Percentiles rank a stretch among this genome's conserved stretches.
Evolutionary conservation across 2,329 filamentous ascomycete genomes (phyloP).

Genomic region (Exophiala sideris): DNA sequence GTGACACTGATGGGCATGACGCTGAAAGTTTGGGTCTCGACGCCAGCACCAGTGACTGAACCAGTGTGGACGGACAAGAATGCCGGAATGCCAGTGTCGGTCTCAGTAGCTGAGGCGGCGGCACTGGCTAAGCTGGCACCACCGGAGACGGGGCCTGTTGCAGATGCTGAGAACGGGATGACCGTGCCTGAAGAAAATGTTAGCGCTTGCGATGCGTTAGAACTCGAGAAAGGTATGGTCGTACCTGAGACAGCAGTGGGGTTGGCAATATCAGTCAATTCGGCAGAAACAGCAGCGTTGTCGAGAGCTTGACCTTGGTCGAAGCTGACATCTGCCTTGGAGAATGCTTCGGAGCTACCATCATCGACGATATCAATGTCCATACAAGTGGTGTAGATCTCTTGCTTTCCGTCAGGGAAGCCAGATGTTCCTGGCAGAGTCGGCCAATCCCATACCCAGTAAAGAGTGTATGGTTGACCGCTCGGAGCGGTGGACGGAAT

Average conservation of each 20-base stretch:
- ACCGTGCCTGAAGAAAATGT: conserved; percentile 16
- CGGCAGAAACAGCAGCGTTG: conserved; percentile 38
- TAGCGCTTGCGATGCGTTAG: conserved; percentile 1
- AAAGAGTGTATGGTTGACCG: conserved; percentile 70
- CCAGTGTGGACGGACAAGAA: conserved; percentile 23
- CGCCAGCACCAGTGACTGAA: conserved; percentile 18
- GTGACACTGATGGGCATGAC: conserved; percentile 18
- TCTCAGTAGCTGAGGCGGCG: conserved; percentile 10
- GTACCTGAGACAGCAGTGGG: conserved; percentile 27
- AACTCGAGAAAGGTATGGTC: conserved; percentile 16
- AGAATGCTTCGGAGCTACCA: conserved; percentile 11
- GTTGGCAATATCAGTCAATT: conserved; percentile 36
- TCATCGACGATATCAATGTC: conserved; percentile 43
- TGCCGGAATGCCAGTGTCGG: conserved; percentile 13
- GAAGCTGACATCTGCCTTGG: conserved; percentile 30
- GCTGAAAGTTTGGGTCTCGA: conserved; percentile 23
- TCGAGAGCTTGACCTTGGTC: conserved; percentile 36
- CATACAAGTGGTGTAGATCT: conserved; percentile 50
- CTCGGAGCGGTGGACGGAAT: conserved; percentile 64
- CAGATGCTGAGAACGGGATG: conserved; percentile 22
- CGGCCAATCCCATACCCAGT: conserved; percentile 98
- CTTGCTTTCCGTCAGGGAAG: conserved; percentile 42
- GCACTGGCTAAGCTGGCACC: conserved; percentile 25
- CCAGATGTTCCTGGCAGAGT: conserved; percentile 43
- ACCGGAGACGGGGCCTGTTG: conserved; percentile 20